A percentile compares a stretch with the other conserved stretches of the same genome.
Evolutionary conservation across 83 land plant species (phyloP).

Genomic region (Diphasiastrum complanatum): DNA sequence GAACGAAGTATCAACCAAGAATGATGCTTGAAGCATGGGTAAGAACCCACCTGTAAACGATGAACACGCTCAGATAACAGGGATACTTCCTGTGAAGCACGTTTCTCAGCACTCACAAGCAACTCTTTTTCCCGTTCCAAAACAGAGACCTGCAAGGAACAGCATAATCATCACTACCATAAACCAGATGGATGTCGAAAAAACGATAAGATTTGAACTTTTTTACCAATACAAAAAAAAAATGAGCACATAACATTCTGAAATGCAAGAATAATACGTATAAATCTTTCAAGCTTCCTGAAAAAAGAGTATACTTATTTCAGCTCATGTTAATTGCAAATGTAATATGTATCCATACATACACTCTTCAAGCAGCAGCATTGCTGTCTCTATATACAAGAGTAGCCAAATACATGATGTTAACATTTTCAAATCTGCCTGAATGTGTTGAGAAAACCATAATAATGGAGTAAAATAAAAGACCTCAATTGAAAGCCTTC

Average conservation of each 20-base stretch:
- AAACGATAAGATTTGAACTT: not conserved
- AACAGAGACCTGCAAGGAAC: constrained; percentile 49
- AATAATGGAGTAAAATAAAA: too few species aligned
- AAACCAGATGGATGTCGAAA: not conserved
- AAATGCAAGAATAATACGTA: constrained; percentile 8
- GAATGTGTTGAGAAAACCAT: too few species aligned
- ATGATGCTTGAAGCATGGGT: too few species aligned
- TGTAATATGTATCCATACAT: too few species aligned
- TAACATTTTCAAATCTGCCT: too few species aligned
- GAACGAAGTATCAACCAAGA: not conserved
- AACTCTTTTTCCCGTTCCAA: constrained; percentile 72
- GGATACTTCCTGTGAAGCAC: constrained; percentile 71
- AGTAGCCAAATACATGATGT: too few species aligned
- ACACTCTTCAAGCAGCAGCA: too few species aligned
- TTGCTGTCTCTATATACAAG: too few species aligned
- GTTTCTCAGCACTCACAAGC: constrained; percentile 55
- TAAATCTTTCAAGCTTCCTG: too few species aligned
- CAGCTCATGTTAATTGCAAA: too few species aligned
- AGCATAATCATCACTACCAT: not conserved
- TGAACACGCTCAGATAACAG: constrained; percentile 63
- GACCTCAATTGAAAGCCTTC: constrained; percentile 75
- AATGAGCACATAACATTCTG: not conserved
- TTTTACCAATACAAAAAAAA: constrained; percentile 1
- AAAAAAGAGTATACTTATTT: not conserved
- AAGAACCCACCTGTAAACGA: constrained; percentile 71